Percentiles rank a stretch among this genome's conserved stretches.
Evolutionary conservation across 257 asterid species (phyloP).

Genomic region (Rehmannia glutinosa): DNA sequence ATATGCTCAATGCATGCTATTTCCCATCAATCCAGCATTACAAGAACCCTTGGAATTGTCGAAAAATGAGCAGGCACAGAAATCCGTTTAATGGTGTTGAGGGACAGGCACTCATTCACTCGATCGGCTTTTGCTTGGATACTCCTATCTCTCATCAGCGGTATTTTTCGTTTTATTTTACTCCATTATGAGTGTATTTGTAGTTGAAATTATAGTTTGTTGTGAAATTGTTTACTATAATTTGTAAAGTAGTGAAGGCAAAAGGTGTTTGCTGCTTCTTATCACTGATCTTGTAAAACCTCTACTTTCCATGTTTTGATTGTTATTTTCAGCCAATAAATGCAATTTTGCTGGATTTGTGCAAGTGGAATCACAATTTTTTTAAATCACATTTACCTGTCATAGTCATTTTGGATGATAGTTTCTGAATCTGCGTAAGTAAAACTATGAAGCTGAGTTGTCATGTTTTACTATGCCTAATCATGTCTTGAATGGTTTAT

Average conservation of each 20-base stretch:
- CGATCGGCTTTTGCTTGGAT: no score
- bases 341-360: no score
- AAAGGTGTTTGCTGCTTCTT: not conserved
- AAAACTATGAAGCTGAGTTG: no score
- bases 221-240: not conserved
- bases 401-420: no score
- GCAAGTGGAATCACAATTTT: no score
- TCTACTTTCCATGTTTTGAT: no score
- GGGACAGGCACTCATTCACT: no score
- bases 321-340: no score
- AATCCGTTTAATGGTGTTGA: constrained; percentile 36
- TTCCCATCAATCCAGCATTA: constrained; percentile 74
- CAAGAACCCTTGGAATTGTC: constrained; percentile 58
- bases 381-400: no score
- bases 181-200: not conserved
- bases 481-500: no score
- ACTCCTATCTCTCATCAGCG: not conserved
- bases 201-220: not conserved
- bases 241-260: constrained; percentile 14
- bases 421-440: no score
- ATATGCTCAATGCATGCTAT: constrained; percentile 77
- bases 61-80: constrained; percentile 31
- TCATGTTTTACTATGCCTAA: no score
- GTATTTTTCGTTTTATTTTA: not conserved
- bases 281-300: not conserved